Conservation (phyloP, 495 filamentous ascomycete species). For the Neurospora africana region DNA sequence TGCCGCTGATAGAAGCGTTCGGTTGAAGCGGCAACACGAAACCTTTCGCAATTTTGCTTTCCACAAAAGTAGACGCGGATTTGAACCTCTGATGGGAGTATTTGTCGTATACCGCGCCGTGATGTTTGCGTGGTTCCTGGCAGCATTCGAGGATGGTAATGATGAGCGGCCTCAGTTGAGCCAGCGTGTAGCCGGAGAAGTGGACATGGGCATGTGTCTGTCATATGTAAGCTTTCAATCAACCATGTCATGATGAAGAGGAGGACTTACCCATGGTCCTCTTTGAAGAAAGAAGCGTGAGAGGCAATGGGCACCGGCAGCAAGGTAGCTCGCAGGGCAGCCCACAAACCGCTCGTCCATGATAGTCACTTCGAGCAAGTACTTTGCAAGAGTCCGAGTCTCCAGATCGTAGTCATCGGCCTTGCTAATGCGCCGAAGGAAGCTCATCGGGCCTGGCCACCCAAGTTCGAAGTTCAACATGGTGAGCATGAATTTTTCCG, state of each 20-base stretch:
- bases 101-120: constrained; percentile 81
- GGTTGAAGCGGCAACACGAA: constrained; percentile 26
- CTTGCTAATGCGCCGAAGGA: constrained; percentile 92
- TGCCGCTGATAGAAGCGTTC: not conserved
- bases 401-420: constrained; percentile 96
- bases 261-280: constrained; percentile 72
- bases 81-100: constrained; percentile 78
- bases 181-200: constrained; percentile 85
- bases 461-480: constrained; percentile 92
- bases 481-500: constrained; percentile 93
- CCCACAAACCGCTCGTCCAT: constrained; percentile 98
- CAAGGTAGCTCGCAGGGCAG: constrained; percentile 76
- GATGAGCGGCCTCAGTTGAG: constrained; percentile 69
- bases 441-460: constrained; percentile 97
- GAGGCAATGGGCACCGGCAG: constrained; percentile 88
- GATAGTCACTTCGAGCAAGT: constrained; percentile 91
- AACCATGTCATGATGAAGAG: not conserved
- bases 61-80: constrained; percentile 67
- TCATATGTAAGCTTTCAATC: constrained; percentile 16
- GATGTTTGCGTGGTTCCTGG: constrained; percentile 68
- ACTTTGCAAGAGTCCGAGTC: constrained; percentile 92
- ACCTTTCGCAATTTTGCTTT: constrained; percentile 55
- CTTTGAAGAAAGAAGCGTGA: constrained; percentile 82
- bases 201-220: constrained; percentile 74
- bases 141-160: constrained; percentile 76